Conservation (phyloP, 495 filamentous ascomycete species). For the Penicillium roqueforti region DNA sequence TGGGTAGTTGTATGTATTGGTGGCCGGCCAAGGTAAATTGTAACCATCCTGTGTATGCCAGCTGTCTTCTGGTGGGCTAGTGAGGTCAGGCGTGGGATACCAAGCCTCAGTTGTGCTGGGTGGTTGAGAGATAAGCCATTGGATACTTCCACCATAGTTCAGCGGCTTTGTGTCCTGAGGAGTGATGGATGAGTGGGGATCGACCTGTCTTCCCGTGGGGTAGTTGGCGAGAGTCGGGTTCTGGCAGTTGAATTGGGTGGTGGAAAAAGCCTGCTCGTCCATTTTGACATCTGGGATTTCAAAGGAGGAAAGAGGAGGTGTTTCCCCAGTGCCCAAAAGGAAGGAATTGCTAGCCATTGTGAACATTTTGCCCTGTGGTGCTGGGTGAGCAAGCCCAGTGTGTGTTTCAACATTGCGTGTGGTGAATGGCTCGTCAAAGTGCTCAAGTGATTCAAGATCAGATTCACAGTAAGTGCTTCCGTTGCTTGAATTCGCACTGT, state of each 20-base stretch:
- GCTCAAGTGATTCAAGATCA: neutral
- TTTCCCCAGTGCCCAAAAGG: conserved; percentile 1
- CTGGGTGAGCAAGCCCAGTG: conserved; percentile 1
- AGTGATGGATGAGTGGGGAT: neutral
- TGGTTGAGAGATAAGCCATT: neutral
- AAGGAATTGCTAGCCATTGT: conserved; percentile 3
- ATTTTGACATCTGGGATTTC: neutral
- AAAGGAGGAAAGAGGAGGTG: conserved; percentile 9
- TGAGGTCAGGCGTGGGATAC: neutral
- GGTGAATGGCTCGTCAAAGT: neutral
- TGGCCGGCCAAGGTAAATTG: neutral
- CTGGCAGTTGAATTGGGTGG: neutral
- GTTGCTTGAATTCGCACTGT: neutral
- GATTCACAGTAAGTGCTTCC: conserved; percentile 1
- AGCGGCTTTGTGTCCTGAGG: neutral
- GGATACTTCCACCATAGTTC: neutral
- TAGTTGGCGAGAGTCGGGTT: neutral
- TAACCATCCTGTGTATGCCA: neutral
- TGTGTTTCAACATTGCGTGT: neutral
- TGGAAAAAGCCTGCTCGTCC: neutral
- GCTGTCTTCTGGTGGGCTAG: neutral
- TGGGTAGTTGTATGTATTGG: neutral
- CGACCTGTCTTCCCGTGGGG: neutral
- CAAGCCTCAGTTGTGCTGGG: neutral
- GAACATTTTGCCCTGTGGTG: neutral